Evolutionary conservation across 257 asterid genomes (phyloP), one percentile per base, ranked within the genome.

Genomic region (Scutellaria galericulata): DNA sequence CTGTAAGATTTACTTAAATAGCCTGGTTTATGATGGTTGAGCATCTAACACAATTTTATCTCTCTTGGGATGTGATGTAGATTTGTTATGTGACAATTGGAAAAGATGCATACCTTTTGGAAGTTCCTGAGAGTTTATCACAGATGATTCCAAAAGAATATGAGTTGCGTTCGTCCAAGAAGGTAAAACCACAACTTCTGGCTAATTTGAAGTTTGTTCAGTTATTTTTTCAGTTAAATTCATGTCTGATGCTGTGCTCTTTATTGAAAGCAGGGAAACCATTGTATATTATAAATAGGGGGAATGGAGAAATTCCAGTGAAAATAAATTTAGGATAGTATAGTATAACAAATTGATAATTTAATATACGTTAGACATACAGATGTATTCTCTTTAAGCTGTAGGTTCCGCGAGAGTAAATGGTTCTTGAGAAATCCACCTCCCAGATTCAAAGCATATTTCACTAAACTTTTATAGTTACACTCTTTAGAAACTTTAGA

Each of bases 51-150:
- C 66, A 61, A 31, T 60, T 9, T 54, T 44, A 37, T 52, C 73
- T 70, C 59, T 42, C 35, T 50, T 79, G 62, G 56, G 53, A 48
- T 78, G 18, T 52, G 9, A 70, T 80, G 74, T 77, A 94, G 99
- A 86, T 94, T 58, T 84, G 76, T 73, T 91, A 88, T 62, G 99
- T 90, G 66, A 83, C 93, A 35, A 71, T 94, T 79, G 98, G 98
- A 56, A 94, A 91, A 85, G 99, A 94, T 66, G 27, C 84, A 6
- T 91, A 91, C 79, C 99, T 91, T 78, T 85, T 94, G 88, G 97
- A 94, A 86, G 89, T 94, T 79, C 99, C 97, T 0, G 98, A 91
- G 81, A 78, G 88, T 75, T 84, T 91, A 84, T 85, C 93, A 72
- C 76, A 77, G 67, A 73, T 77, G 69, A 81, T 84, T 79, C 90